phyloP scores from a whole-genome alignment of 768 basidiomycete genomes.

The Serendipita sp. region DNA sequence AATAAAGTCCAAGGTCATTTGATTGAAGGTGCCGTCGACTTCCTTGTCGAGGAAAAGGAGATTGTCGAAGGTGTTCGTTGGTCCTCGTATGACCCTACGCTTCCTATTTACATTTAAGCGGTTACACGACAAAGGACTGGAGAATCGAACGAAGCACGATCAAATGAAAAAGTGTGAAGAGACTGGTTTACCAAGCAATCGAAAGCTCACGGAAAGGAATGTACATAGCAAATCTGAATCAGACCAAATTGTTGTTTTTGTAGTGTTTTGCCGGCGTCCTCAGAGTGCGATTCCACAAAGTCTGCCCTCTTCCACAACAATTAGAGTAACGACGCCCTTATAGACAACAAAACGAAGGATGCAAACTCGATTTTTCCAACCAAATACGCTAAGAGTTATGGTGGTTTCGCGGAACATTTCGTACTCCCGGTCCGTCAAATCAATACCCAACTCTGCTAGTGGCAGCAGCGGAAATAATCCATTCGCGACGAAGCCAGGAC shows the following conservation, averaged over 20 bases:
- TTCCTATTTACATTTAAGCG: slow-evolving; percentile 59
- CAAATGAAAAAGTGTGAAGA: not conserved
- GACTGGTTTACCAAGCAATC: not conserved
- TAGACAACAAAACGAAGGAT: too few relatives aligned
- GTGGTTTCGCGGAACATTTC: too few relatives aligned
- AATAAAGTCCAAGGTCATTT: slow-evolving; percentile 30
- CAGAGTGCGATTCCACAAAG: too few relatives aligned
- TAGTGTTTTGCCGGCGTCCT: too few relatives aligned
- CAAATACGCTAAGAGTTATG: too few relatives aligned
- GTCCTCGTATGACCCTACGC: slow-evolving; percentile 55
- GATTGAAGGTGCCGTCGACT: slow-evolving; percentile 34
- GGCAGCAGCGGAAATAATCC: not conserved
- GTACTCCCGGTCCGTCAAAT: too few relatives aligned
- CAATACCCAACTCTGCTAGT: too few relatives aligned
- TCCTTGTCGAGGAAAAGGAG: slow-evolving; percentile 64
- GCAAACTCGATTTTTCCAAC: too few relatives aligned
- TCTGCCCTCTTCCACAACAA: too few relatives aligned
- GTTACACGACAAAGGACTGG: too few relatives aligned
- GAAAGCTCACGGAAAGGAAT: not conserved
- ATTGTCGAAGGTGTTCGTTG: slow-evolving; percentile 58
- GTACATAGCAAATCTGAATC: not conserved
- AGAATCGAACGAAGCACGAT: not conserved
- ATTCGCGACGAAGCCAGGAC: slow-evolving; percentile 33
- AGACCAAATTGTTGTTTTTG: not conserved
- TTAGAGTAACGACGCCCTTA: too few relatives aligned